phyloP scores from a whole-genome alignment of 2,329 filamentous ascomycete genomes.

The Rhytidhysteron rufulum region DNA sequence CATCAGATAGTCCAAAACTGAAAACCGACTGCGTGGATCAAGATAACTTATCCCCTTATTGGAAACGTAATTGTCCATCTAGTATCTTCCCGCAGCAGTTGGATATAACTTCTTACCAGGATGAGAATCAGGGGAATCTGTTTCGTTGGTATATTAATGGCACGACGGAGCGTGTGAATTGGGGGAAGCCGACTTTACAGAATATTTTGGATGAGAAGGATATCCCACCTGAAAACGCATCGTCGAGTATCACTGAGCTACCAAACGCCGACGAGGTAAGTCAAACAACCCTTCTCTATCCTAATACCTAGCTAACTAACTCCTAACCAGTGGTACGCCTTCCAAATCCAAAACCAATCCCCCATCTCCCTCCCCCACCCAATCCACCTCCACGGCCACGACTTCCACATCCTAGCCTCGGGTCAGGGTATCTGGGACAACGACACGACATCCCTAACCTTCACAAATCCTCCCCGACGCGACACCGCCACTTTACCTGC shows the following conservation, averaged over 20 bases:
- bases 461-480: constrained; percentile 34
- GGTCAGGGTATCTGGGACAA: constrained; percentile 19
- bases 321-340: constrained; percentile 40
- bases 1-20: constrained; percentile 27
- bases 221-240: constrained; percentile 1
- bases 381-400: constrained; percentile 40
- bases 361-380: constrained; percentile 35
- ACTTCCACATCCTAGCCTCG: constrained; percentile 40
- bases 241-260: constrained; percentile 28
- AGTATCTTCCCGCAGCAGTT: constrained; percentile 28
- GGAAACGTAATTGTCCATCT: constrained; percentile 37
- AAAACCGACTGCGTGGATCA: constrained; percentile 38
- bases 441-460: constrained; percentile 8
- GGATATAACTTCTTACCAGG: constrained; percentile 23
- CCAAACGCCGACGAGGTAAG: constrained; percentile 12
- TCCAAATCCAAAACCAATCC: constrained; percentile 43
- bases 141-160: constrained; percentile 43
- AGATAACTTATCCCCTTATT: constrained; percentile 35
- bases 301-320: constrained; percentile 2
- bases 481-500: constrained; percentile 36
- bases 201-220: constrained; percentile 22
- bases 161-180: constrained; percentile 37
- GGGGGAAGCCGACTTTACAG: constrained; percentile 42
- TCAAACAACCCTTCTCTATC: not conserved
- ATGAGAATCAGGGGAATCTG: constrained; percentile 31